phyloP scores from a whole-genome alignment of 805 yeast genomes.

The Tetrapisispora pingtungensis region DNA sequence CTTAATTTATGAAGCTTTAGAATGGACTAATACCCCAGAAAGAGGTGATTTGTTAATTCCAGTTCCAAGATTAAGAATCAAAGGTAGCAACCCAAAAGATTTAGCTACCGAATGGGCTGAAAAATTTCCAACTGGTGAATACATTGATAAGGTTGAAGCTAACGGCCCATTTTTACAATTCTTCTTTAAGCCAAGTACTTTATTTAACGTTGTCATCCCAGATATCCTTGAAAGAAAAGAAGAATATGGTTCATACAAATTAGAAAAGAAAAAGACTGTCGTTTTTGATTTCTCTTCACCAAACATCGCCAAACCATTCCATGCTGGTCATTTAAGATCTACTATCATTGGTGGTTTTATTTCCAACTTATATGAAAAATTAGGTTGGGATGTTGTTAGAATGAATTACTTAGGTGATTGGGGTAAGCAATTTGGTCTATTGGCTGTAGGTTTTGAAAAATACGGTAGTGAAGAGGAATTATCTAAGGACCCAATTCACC shows the following conservation, averaged over 20 bases:
- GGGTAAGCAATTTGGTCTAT: constrained; percentile 97
- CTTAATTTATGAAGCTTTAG: constrained; percentile 74
- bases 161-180: constrained; percentile 91
- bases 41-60: constrained; percentile 92
- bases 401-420: constrained; percentile 97
- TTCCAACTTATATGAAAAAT: constrained; percentile 76
- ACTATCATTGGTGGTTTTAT: constrained; percentile 97
- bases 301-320: constrained; percentile 98
- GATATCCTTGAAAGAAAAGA: constrained; percentile 53
- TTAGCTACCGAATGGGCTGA: constrained; percentile 70
- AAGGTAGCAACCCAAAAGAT: constrained; percentile 69
- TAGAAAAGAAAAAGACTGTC: constrained; percentile 62
- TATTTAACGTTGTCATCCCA: constrained; percentile 59
- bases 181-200: constrained; percentile 57
- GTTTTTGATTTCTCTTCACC: constrained; percentile 93
- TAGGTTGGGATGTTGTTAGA: constrained; percentile 88
- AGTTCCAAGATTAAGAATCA: constrained; percentile 80
- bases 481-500: constrained; percentile 77
- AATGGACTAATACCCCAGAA: constrained; percentile 75
- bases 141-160: constrained; percentile 59
- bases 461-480: constrained; percentile 75
- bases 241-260: constrained; percentile 61
- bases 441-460: constrained; percentile 84
- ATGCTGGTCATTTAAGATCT: constrained; percentile 96
- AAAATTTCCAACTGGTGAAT: constrained; percentile 63